Evolutionary conservation across 805 yeast genomes (phyloP), one percentile per base, ranked within the genome.

Genomic region (Nakazawaea holstii): DNA sequence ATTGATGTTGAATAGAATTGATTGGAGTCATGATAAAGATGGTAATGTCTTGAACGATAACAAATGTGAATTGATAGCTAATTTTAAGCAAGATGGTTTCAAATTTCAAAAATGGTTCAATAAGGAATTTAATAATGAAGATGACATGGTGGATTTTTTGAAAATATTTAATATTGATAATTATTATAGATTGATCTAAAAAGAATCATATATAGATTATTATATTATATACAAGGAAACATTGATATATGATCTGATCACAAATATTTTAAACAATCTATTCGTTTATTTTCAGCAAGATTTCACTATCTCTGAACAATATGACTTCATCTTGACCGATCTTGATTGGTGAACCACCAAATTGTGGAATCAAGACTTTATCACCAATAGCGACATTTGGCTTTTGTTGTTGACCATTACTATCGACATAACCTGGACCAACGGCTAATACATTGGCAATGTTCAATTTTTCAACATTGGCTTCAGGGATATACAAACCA

Each of bases 401-500:
- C 46, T 81, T 74, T 48, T 88, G 74, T 54, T 81, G 66, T 61
- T 82, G 74, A 55, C 98, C 98, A 49, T 82, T 78, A 50, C 77
- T 71, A 70, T 86, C 85, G 50, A 83, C 71, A 64, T 79, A 76
- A 57, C 99, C 99, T 47, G 98, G 98, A 52, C 99, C 99, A 54
- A 91, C 89, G 50, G 98, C 92, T 55, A 92, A 70, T 44, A 92
- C 98, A 48, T 83, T 82, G 52, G 91, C 99, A 70, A 89, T 87
- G 76, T 87, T 87, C 63, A 90, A 79, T 73, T 92, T 94, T 67
- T 88, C 92, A 59, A 85, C 95, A 76, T 92, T 91, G 77, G 90
- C 90, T 72, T 91, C 97, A 53, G 98, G 98, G 57, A 91, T 84
- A 71, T 81, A 87, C 61, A 91, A 79, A 62, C 98, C 98, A 39